Evolutionary conservation across 1,284 basidiomycete genomes (phyloP).

Genomic region (Trichosporon asahii): DNA sequence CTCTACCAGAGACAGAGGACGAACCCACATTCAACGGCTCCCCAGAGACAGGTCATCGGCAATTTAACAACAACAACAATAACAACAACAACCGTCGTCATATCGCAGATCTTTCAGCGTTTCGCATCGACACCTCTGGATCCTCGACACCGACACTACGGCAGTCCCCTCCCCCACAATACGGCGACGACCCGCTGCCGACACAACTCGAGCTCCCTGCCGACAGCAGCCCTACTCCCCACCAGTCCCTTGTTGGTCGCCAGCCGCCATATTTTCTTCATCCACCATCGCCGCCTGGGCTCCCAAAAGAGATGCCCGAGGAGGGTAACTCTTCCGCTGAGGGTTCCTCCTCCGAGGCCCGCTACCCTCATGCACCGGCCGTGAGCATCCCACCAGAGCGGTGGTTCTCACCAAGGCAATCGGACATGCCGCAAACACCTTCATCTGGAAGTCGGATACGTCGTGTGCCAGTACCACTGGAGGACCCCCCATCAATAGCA

Average conservation of each 20-base stretch:
- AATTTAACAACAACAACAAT: slow-evolving; percentile 8
- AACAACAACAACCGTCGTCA: slow-evolving; percentile 1
- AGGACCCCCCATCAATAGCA: slow-evolving; percentile 8
- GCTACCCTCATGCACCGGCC: slow-evolving; percentile 11
- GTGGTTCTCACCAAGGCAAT: slow-evolving; percentile 10
- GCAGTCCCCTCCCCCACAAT: neutral
- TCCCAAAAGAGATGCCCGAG: slow-evolving; percentile 6
- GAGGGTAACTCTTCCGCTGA: slow-evolving; percentile 10
- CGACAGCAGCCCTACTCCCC: neutral
- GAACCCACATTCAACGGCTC: neutral
- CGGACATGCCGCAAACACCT: slow-evolving; percentile 23
- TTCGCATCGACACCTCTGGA: neutral
- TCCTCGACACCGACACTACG: neutral
- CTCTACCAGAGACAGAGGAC: neutral
- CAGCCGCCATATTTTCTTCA: neutral
- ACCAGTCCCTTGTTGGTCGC: neutral
- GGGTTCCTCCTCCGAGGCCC: slow-evolving; percentile 4
- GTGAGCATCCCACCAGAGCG: slow-evolving; percentile 3
- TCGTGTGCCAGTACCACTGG: slow-evolving; percentile 17
- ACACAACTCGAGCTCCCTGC: neutral
- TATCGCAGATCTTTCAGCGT: neutral
- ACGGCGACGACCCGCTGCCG: neutral
- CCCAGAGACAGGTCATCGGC: neutral
- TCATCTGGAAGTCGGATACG: slow-evolving; percentile 28
- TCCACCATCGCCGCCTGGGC: neutral